Evolutionary conservation across 2,329 filamentous ascomycete species (phyloP).

Genomic region (Clarireedia sp.): DNA sequence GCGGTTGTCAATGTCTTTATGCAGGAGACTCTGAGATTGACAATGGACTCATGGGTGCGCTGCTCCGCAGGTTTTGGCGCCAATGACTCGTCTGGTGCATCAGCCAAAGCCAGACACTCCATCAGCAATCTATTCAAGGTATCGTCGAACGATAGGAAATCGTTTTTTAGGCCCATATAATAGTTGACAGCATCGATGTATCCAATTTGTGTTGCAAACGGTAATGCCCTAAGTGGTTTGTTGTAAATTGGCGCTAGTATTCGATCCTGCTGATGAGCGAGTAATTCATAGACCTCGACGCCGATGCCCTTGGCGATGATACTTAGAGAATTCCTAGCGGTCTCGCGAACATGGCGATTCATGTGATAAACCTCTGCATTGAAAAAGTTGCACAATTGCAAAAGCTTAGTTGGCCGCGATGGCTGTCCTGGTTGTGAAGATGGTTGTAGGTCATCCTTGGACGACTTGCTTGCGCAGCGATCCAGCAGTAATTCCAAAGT

Average conservation of each 20-base stretch:
- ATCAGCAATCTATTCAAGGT: slow-evolving; percentile 81
- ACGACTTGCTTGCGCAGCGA: slow-evolving; percentile 69
- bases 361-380: slow-evolving; percentile 88
- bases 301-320: slow-evolving; percentile 72
- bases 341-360: slow-evolving; percentile 89
- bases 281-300: slow-evolving; percentile 77
- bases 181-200: slow-evolving; percentile 98
- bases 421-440: slow-evolving; percentile 45
- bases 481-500: slow-evolving; percentile 74
- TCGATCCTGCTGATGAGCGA: slow-evolving; percentile 83
- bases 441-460: slow-evolving; percentile 65
- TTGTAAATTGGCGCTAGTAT: slow-evolving; percentile 88
- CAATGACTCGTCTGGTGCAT: slow-evolving; percentile 87
- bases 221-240: slow-evolving; percentile 86
- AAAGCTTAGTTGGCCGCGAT: slow-evolving; percentile 57
- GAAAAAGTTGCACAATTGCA: slow-evolving; percentile 74
- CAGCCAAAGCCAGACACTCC: slow-evolving; percentile 87
- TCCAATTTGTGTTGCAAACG: slow-evolving; percentile 91
- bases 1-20: slow-evolving; percentile 89
- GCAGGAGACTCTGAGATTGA: slow-evolving; percentile 85
- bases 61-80: slow-evolving; percentile 91
- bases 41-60: slow-evolving; percentile 89
- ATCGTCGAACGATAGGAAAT: slow-evolving; percentile 88
- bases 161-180: slow-evolving; percentile 79
- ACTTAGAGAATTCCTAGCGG: slow-evolving; percentile 71